Evolutionary conservation across 1,284 basidiomycete species (phyloP).

Genomic region (Sanghuangporus weigelae): DNA sequence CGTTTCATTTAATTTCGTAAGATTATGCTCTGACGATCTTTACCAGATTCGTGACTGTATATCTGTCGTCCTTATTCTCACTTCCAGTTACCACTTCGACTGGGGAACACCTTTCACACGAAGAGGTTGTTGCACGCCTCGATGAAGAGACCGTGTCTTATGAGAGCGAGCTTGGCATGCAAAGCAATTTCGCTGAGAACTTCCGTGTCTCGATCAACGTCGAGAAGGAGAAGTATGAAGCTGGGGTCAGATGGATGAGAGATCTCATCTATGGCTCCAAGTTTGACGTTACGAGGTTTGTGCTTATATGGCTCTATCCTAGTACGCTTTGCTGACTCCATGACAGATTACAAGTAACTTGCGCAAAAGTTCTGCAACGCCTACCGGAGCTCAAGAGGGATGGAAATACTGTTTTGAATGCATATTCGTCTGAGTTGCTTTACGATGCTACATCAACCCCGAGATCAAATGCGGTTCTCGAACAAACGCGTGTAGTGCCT

Average conservation of each 20-base stretch:
- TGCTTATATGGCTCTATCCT: neutral
- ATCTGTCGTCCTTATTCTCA: constrained; percentile 85
- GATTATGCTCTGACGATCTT: neutral
- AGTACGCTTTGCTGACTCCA: neutral
- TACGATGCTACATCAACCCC: constrained; percentile 73
- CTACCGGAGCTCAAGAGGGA: constrained; percentile 94
- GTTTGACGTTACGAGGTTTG: constrained; percentile 81
- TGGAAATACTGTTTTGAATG: constrained; percentile 75
- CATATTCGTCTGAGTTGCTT: constrained; percentile 66
- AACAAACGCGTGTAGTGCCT: constrained; percentile 79
- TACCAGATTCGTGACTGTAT: constrained; percentile 73
- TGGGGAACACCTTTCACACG: constrained; percentile 74
- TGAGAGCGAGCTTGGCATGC: constrained; percentile 69
- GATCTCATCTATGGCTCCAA: constrained; percentile 83
- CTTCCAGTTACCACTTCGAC: constrained; percentile 72
- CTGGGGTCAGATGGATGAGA: constrained; percentile 82
- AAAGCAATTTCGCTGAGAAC: constrained; percentile 68
- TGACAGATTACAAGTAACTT: constrained; percentile 72
- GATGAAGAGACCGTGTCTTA: constrained; percentile 92
- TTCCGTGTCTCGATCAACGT: constrained; percentile 82
- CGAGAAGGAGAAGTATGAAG: constrained; percentile 75
- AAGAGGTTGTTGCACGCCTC: constrained; percentile 87
- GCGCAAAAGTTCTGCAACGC: constrained; percentile 88
- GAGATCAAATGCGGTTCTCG: constrained; percentile 66
- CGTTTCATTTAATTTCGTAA: constrained; percentile 27